Percentiles rank a stretch among this genome's conserved stretches.
phyloP scores from a whole-genome alignment of 2,329 filamentous ascomycete genomes.

The Cladosporium sp. region DNA sequence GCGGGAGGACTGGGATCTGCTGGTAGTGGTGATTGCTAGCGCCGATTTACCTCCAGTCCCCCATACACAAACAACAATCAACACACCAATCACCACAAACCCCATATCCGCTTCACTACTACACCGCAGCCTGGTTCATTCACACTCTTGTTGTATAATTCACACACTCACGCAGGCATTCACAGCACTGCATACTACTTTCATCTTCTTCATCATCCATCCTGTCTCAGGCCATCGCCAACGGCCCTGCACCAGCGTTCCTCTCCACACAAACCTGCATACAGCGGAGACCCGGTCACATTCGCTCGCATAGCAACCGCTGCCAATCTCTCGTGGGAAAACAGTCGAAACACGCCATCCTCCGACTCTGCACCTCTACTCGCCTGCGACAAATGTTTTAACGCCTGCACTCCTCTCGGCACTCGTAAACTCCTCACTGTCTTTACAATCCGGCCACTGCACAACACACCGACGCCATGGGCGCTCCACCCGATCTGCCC shows the following conservation, averaged over 20 bases:
- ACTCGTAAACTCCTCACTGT: slow-evolving; percentile 4
- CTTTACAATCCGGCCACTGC: background rate
- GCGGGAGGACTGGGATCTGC: background rate
- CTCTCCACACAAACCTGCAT: slow-evolving; percentile 6
- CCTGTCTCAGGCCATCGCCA: slow-evolving; percentile 5
- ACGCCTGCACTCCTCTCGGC: slow-evolving; percentile 1
- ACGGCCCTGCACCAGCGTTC: slow-evolving; percentile 4
- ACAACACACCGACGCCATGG: slow-evolving; percentile 13
- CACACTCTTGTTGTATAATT: background rate
- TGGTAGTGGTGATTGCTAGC: background rate
- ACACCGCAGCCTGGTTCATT: background rate
- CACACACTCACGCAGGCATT: background rate
- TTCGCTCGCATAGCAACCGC: slow-evolving; percentile 13
- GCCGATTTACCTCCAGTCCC: background rate
- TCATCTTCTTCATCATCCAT: background rate
- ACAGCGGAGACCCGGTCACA: slow-evolving; percentile 10
- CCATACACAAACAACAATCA: background rate
- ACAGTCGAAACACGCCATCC: background rate
- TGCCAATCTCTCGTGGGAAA: slow-evolving; percentile 3
- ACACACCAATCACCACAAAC: slow-evolving; percentile 12
- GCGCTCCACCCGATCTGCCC: slow-evolving; percentile 27
- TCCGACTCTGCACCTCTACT: background rate
- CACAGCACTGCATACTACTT: background rate
- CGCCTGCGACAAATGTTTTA: slow-evolving; percentile 17
- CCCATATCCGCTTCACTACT: too few relatives aligned